A percentile compares a stretch with the other conserved stretches of the same genome.
phyloP scores from a whole-genome alignment of 768 basidiomycete genomes.

The Mycena metata region DNA sequence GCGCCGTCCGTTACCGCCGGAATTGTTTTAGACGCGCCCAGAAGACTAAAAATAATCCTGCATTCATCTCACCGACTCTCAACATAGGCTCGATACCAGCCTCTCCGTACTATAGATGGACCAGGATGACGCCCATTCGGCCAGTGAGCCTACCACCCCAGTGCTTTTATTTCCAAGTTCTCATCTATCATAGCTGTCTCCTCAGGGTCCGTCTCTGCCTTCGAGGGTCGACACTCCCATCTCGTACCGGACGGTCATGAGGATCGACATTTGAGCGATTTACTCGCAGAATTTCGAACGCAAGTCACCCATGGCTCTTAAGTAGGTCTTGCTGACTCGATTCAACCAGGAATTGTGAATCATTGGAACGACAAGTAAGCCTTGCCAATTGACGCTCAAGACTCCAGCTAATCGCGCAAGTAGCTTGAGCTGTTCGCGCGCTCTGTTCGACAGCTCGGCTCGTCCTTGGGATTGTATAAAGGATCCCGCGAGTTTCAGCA shows the following conservation, averaged over 20 bases:
- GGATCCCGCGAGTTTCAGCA: conserved; percentile 28
- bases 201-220: background rate
- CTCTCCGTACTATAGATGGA: background rate
- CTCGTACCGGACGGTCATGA: background rate
- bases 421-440: conserved; percentile 27
- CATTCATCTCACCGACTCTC: background rate
- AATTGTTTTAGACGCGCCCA: no score
- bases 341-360: conserved; percentile 11
- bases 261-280: conserved; percentile 9
- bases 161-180: no score
- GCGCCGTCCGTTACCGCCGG: no score
- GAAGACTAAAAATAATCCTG: no score
- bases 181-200: conserved; percentile 10
- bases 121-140: background rate
- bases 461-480: conserved; percentile 33
- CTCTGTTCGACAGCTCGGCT: conserved; percentile 32
- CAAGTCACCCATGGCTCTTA: background rate
- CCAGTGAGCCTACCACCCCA: conserved; percentile 6
- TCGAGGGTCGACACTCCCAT: conserved; percentile 4
- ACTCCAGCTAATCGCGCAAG: background rate
- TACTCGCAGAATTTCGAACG: conserved; percentile 16
- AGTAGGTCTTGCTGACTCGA: background rate
- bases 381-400: background rate
- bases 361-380: conserved; percentile 25
- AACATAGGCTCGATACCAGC: background rate